A percentile compares a stretch with the other conserved stretches of the same genome.
phyloP scores from a whole-genome alignment of 192 early-diverging fungal species.

The Backusella morwellensis region DNA sequence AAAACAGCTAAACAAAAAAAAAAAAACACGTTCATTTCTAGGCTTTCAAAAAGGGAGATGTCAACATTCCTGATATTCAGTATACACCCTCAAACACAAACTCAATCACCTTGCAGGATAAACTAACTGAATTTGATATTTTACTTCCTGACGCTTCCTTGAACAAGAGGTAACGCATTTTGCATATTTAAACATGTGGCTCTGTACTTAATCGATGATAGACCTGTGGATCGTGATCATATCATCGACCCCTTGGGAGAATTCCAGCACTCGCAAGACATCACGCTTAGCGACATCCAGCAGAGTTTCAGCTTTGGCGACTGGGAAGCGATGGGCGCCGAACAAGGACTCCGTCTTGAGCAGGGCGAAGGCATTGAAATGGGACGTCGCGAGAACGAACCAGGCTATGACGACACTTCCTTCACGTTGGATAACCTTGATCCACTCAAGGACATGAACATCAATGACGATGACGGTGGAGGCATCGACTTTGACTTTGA shows the following conservation, averaged over 20 bases:
- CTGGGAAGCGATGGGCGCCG: not conserved
- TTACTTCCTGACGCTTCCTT: constrained; percentile 73
- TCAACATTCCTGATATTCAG: constrained; percentile 80
- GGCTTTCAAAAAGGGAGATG: constrained; percentile 78
- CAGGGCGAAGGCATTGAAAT: constrained; percentile 36
- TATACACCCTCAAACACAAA: constrained; percentile 62
- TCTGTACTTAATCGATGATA: too few relatives aligned
- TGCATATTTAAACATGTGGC: too few relatives aligned
- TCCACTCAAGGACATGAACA: constrained; percentile 25
- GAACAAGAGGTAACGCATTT: constrained; percentile 11
- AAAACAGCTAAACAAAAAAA: not conserved
- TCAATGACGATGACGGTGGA: constrained; percentile 41
- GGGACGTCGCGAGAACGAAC: constrained; percentile 49
- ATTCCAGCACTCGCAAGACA: constrained; percentile 16
- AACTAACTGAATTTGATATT: constrained; percentile 90
- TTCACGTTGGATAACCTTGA: constrained; percentile 34
- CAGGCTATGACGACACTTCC: constrained; percentile 30
- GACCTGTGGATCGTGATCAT: not conserved
- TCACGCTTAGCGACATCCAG: constrained; percentile 16
- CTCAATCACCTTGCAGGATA: constrained; percentile 87
- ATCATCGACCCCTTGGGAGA: constrained; percentile 20
- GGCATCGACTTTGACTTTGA: constrained; percentile 34
- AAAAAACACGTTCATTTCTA: constrained; percentile 24
- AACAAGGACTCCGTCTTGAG: constrained; percentile 4
- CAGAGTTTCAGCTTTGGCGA: constrained; percentile 2